phyloP scores from a whole-genome alignment of 192 early-diverging fungal genomes.

The Coemansia sp. region DNA sequence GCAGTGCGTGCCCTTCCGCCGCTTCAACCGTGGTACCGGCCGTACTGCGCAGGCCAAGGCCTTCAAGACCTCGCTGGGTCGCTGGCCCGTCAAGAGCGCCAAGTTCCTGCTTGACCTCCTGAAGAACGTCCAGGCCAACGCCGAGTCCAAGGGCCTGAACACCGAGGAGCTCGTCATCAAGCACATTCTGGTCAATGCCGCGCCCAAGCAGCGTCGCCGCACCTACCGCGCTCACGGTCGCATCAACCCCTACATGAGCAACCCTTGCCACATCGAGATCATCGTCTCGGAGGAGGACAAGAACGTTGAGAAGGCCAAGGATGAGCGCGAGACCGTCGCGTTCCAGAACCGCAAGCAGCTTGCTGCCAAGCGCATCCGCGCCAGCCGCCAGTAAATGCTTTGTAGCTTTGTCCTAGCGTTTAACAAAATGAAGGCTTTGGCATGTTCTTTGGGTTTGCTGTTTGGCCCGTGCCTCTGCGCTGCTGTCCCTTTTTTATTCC shows the following conservation, averaged over 20 bases:
- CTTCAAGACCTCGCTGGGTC: slow-evolving; percentile 75
- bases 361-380: slow-evolving; percentile 45
- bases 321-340: slow-evolving; percentile 46
- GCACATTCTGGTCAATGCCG: slow-evolving; percentile 98
- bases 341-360: slow-evolving; percentile 50
- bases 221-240: slow-evolving; percentile 99
- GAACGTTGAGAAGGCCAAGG: slow-evolving; percentile 71
- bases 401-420: no score
- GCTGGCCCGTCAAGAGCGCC: slow-evolving; percentile 97
- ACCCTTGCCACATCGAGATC: slow-evolving; percentile 95
- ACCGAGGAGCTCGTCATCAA: slow-evolving; percentile 83
- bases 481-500: no score
- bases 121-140: slow-evolving; percentile 97
- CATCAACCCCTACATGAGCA: slow-evolving; percentile 90
- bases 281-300: slow-evolving; percentile 86
- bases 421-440: no score
- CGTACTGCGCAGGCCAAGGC: slow-evolving; percentile 96
- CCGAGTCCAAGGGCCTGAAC: slow-evolving; percentile 91
- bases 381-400: slow-evolving; percentile 34
- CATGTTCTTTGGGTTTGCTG: no score
- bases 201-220: slow-evolving; percentile 93
- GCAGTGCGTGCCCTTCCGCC: slow-evolving; percentile 94
- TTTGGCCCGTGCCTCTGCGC: no score
- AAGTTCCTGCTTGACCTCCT: slow-evolving; percentile 90
- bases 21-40: slow-evolving; percentile 95